Evolutionary conservation across 148 eudicot genomes (phyloP), one percentile per base, ranked within the genome.

Genomic region (Camellia sinensis): DNA sequence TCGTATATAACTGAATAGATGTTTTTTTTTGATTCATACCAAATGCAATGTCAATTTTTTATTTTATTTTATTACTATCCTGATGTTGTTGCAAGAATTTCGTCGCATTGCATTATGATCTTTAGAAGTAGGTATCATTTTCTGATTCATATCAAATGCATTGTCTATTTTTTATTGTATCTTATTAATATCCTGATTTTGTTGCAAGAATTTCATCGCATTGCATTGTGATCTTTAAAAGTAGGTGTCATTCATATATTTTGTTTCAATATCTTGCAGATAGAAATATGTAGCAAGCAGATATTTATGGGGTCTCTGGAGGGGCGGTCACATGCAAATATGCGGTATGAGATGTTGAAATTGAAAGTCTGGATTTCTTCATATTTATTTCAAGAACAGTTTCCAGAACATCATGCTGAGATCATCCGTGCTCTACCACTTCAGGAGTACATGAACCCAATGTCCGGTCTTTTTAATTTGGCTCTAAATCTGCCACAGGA

Each of bases 281-380:
- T 94, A 75, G 95, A 96, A 84, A 78, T 91, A 65, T 84, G 87
- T 74, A 78, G 76, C 56, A 91, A 79, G 82, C 89, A 89, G 80
- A 86, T 86, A 40, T 94, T 93, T 74, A 81, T 87, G 77, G 88
- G 90, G 40, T 88, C 91, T 59, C 45, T 85, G 15, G 92, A 83
- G 82, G 89, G 84, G 53, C 45, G 76, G 69, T 82, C 94, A 77
- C 84, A 78, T 77, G 88, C 84, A 76, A 84, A 77, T 64, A 77
- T 82, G 80, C 84, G 67, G 74, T 82, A 83, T 75, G 91, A 90
- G 84, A 86, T 85, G 10, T 75, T 92, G 73, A 92, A 89, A 81
- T 79, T 93, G 64, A 90, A 88, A 83, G 88, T 90, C 45, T 90
- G 89, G 85, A 83, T 96, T 71, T 88, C 97, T 62, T 88, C 93